Base-by-base conservation (phyloP, 192 early-diverging fungal species). In the Mycoemilia scoparia region DNA sequence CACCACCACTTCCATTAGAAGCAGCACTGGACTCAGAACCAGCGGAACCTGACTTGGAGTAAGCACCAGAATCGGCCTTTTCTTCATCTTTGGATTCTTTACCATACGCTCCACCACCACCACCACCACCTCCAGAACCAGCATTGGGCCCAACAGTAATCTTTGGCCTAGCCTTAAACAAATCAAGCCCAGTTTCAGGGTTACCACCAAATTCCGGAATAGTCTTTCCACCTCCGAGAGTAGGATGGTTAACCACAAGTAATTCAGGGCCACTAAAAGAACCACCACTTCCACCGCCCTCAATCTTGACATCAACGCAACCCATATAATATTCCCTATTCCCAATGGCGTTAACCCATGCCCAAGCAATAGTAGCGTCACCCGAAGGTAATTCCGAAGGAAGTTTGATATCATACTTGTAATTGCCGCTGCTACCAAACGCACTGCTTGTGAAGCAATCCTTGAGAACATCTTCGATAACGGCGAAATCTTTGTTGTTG, bases 291-390 rank as follows among this genome's bases (percentile, higher is more conserved):
- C 57, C 58, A 1, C 41, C 38, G 15, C 43, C 48, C 1, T 34
- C 21, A 40, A 71, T 60, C 34, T 54, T 59, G 29, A 74, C 51
- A 39, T 74, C 71, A 14, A 66, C 71, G 38, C 71, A 73, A 21
- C 62, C 59, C 65, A 65, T 67, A 39, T 73, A 73, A 29, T 45
- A 71, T 46, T 74, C 71, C 6, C 54, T 45, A 29, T 67, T 67
- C 2, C 59, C 66, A 19, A 57, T 34, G 5, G 68, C 66, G 41
- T 67, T 68, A 29, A 69, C 66, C 71, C 71, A 74, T 9, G 56
- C 43, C 71, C 71, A 74, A 17, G 56, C 61, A 15, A 62, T 42
- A n/a, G 43, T 29, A 1, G 43, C 47, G 24, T 41, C 44, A 1
- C 46, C 22, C 23, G 38, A 10, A 3, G 59, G 59, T 5, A 49